phyloP scores from a whole-genome alignment of 116 monocot genomes.

The Dioscorea cayenensis region DNA sequence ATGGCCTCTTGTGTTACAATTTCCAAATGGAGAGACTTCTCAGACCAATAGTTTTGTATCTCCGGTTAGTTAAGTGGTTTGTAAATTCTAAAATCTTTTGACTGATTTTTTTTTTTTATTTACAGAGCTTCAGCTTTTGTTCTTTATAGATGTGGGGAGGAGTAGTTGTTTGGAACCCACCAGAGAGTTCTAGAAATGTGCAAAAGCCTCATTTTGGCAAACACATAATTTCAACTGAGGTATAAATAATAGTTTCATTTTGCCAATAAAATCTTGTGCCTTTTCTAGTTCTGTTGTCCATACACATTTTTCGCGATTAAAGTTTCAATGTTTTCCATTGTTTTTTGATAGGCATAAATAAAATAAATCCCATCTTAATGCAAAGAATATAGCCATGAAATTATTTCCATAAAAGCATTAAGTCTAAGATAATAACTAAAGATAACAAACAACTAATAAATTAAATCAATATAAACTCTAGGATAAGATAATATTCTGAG shows the following conservation, averaged over 20 bases:
- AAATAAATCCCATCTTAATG: too few species aligned
- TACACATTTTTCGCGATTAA: background rate
- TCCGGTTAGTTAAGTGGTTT: slow-evolving; percentile 53
- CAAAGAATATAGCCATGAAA: too few species aligned
- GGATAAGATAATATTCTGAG: too few species aligned
- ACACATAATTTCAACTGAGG: slow-evolving; percentile 53
- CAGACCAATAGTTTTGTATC: slow-evolving; percentile 89
- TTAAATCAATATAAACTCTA: too few species aligned
- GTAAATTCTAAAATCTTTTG: background rate
- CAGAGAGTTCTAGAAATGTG: slow-evolving; percentile 37
- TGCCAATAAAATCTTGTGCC: background rate
- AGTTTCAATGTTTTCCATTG: background rate
- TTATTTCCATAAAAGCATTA: background rate
- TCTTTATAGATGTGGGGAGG: slow-evolving; percentile 92
- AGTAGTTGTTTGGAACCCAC: slow-evolving; percentile 86
- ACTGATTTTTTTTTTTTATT: slow-evolving; percentile 7
- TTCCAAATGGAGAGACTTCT: slow-evolving; percentile 64
- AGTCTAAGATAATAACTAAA: too few species aligned
- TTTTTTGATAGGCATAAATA: background rate
- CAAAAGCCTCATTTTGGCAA: slow-evolving; percentile 13
- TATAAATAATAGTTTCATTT: slow-evolving; percentile 14
- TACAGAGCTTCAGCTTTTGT: background rate
- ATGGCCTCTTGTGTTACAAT: slow-evolving; percentile 74
- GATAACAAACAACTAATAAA: too few species aligned
- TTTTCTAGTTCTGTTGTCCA: background rate